A percentile compares a stretch with the other conserved stretches of the same genome.
These are phyloP conservation scores for Ambrosia artemisiifolia DNA, from an alignment of 129 eudicot species.

Conservation along the genomic window DNA sequence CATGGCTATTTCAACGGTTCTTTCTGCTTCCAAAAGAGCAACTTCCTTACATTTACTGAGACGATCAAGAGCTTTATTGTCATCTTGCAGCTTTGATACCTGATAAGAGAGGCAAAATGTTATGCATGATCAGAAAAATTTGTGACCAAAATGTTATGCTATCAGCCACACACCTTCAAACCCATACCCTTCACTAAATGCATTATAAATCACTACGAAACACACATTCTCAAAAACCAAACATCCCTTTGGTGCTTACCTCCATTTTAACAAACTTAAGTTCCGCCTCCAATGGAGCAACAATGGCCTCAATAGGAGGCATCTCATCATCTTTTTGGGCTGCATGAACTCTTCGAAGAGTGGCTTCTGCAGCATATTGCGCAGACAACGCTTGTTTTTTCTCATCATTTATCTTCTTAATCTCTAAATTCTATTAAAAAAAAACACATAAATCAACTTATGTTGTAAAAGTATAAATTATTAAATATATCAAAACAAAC, in stretches of 20 bases:
- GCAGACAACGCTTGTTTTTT: constrained; percentile 83
- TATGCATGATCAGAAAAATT: not conserved
- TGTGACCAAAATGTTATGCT: not conserved
- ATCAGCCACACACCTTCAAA: not conserved
- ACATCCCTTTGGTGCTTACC: constrained; percentile 33
- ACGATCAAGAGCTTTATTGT: constrained; percentile 84
- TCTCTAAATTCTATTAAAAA: constrained; percentile 64
- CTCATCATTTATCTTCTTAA: constrained; percentile 75
- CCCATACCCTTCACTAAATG: not conserved
- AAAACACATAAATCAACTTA: not conserved
- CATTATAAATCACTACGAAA: not conserved
- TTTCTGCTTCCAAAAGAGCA: constrained; percentile 85
- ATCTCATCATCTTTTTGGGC: constrained; percentile 92
- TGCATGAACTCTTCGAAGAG: constrained; percentile 94
- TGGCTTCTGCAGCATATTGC: constrained; percentile 96
- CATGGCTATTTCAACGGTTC: constrained; percentile 72
- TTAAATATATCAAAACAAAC: not conserved
- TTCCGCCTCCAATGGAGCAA: constrained; percentile 92
- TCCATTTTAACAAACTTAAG: constrained; percentile 72
- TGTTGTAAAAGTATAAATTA: not conserved
- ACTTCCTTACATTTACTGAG: constrained; percentile 86
- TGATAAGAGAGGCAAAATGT: constrained; percentile 24
- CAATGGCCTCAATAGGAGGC: constrained; percentile 94
- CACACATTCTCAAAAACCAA: not conserved
- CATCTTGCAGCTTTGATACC: constrained; percentile 88